phyloP scores from a whole-genome alignment of 2,329 filamentous ascomycete species.

The Ascochyta rabiei region DNA sequence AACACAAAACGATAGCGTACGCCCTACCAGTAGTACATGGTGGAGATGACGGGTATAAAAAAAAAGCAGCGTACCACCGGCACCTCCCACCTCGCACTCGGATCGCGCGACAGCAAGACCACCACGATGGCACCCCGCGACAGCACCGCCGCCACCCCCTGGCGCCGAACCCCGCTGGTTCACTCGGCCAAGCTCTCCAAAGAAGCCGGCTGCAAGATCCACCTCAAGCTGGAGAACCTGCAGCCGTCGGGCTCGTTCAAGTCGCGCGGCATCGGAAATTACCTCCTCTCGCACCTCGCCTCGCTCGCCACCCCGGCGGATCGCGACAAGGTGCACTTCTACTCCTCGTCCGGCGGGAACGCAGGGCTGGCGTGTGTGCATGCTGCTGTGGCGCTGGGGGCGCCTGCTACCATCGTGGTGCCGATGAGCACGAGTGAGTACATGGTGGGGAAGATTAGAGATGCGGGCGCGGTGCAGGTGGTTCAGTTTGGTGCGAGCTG shows the following conservation, averaged over 20 bases:
- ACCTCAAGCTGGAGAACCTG: constrained; percentile 80
- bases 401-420: constrained; percentile 73
- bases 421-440: constrained; percentile 66
- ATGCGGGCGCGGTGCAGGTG: constrained; percentile 68
- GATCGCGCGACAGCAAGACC: no score
- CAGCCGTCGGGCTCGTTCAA: constrained; percentile 86
- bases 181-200: constrained; percentile 68
- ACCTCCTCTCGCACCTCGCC: constrained; percentile 59
- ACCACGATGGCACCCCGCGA: neutral
- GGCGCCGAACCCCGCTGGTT: constrained; percentile 72
- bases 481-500: constrained; percentile 70
- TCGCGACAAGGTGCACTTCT: constrained; percentile 65
- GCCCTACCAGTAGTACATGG: no score
- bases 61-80: no score
- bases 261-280: constrained; percentile 72
- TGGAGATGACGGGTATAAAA: no score
- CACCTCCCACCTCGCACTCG: no score
- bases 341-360: constrained; percentile 78
- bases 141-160: constrained; percentile 48
- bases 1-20: no score
- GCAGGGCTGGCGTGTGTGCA: constrained; percentile 79
- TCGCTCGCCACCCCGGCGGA: constrained; percentile 29
- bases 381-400: constrained; percentile 66
- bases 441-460: constrained; percentile 72
- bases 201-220: constrained; percentile 74